These are phyloP conservation scores for Citrus inodora DNA, from an alignment of 345 rosid species.

Conservation along the genomic window DNA sequence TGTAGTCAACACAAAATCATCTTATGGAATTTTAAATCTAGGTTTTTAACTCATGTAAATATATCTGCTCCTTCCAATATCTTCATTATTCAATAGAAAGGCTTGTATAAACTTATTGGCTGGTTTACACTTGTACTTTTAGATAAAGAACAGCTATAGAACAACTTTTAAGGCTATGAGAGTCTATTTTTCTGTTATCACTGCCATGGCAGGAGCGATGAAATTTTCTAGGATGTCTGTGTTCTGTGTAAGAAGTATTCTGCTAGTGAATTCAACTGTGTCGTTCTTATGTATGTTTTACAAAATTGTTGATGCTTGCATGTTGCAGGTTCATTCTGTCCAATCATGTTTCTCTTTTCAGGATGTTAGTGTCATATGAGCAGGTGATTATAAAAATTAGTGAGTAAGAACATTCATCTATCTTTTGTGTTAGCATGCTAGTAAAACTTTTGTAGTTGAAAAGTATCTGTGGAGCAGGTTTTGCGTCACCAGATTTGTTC, in stretches of 20 bases:
- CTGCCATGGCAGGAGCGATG: not conserved
- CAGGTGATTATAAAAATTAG: slow-evolving; percentile 48
- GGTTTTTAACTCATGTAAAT: not conserved
- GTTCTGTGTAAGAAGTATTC: not conserved
- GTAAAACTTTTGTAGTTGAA: slow-evolving; percentile 23
- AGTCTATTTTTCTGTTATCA: not conserved
- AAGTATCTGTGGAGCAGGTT: slow-evolving; percentile 52
- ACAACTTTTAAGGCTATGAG: not conserved
- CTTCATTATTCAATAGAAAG: not conserved
- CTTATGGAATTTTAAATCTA: not conserved
- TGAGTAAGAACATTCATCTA: slow-evolving; percentile 3
- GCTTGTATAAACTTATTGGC: slow-evolving; percentile 2
- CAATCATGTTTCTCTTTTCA: slow-evolving; percentile 77
- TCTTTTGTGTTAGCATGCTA: slow-evolving; percentile 18
- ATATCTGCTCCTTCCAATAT: not conserved
- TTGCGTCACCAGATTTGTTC: slow-evolving; percentile 95
- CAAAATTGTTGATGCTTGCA: slow-evolving; percentile 15
- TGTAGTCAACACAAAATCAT: not conserved
- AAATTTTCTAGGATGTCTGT: not conserved
- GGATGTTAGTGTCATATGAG: slow-evolving; percentile 66
- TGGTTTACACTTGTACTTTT: not conserved
- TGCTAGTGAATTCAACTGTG: not conserved
- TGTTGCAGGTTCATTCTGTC: slow-evolving; percentile 82
- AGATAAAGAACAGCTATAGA: not conserved
- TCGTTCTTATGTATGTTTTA: not conserved